Conservation (phyloP, 108 stramenopile genomes). For the Cyclotella baltica region DNA sequence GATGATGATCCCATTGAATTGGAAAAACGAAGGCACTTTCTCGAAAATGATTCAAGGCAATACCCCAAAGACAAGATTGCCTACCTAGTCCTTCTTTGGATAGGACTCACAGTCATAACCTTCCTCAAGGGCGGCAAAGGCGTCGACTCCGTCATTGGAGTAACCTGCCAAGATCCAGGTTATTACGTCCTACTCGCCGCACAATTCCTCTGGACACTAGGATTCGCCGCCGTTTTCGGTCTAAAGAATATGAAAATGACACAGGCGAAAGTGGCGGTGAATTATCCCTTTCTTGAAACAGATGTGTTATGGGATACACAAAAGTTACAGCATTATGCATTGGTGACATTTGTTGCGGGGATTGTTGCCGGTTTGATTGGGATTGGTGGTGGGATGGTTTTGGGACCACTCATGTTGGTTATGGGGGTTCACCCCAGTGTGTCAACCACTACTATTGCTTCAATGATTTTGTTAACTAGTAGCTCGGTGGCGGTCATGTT, state of each 20-base stretch:
- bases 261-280: constrained; percentile 43
- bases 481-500: constrained; percentile 74
- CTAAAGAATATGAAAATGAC: constrained; percentile 54
- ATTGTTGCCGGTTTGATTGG: constrained; percentile 78
- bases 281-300: constrained; percentile 62
- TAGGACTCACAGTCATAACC: constrained; percentile 64
- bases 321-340: constrained; percentile 56
- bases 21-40: constrained; percentile 38
- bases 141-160: constrained; percentile 66
- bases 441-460: constrained; percentile 71
- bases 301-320: constrained; percentile 68
- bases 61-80: constrained; percentile 67
- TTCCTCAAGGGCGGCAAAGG: constrained; percentile 79
- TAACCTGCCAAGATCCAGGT: constrained; percentile 67
- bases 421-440: constrained; percentile 79
- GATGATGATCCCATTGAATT: constrained; percentile 41
- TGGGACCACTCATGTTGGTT: constrained; percentile 75
- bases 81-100: constrained; percentile 57
- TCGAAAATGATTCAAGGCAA: constrained; percentile 64
- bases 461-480: constrained; percentile 80
- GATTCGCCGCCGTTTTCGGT: constrained; percentile 61
- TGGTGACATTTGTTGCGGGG: constrained; percentile 72
- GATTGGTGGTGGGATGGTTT: constrained; percentile 84
- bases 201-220: constrained; percentile 72
- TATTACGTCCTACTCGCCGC: constrained; percentile 59